Conservation (phyloP, 768 basidiomycete species). For the Nidula microcarpa region DNA sequence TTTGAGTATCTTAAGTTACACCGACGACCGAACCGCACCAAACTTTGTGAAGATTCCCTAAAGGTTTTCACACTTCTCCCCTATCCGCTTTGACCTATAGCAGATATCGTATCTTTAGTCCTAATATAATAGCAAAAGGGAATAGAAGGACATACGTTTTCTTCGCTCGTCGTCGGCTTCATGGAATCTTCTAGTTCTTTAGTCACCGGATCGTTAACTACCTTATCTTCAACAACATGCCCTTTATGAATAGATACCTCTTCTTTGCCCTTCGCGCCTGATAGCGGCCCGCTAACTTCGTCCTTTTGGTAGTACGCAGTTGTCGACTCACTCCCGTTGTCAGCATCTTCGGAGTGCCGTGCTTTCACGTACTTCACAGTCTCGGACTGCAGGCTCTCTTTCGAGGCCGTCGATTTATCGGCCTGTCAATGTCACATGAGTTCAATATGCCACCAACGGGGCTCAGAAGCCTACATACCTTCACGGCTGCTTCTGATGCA, state of each 20-base stretch:
- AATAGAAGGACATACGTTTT: conserved; percentile 16
- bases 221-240: conserved; percentile 10
- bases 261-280: conserved; percentile 16
- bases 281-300: conserved; percentile 43
- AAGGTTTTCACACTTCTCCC: not conserved
- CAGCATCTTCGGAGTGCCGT: conserved; percentile 28
- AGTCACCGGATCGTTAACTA: conserved; percentile 5
- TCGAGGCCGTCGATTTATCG: conserved; percentile 26
- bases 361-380: conserved; percentile 40
- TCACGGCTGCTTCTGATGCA: conserved; percentile 61
- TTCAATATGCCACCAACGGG: not conserved
- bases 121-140: not conserved
- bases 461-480: conserved; percentile 31
- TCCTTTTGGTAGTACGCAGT: conserved; percentile 36
- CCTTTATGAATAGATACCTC: conserved; percentile 21
- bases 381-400: conserved; percentile 29
- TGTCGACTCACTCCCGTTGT: conserved; percentile 27
- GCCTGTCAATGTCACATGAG: conserved; percentile 26
- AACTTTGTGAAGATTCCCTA: not conserved
- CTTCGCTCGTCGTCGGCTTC: conserved; percentile 26
- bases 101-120: not conserved
- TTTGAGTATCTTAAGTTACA: too few species aligned
- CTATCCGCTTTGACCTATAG: conserved; percentile 23
- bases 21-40: not conserved
- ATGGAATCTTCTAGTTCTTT: conserved; percentile 9